Evolutionary conservation across 2,329 filamentous ascomycete genomes (phyloP), one percentile per base, ranked within the genome.

Genomic region (Beauveria varroae): DNA sequence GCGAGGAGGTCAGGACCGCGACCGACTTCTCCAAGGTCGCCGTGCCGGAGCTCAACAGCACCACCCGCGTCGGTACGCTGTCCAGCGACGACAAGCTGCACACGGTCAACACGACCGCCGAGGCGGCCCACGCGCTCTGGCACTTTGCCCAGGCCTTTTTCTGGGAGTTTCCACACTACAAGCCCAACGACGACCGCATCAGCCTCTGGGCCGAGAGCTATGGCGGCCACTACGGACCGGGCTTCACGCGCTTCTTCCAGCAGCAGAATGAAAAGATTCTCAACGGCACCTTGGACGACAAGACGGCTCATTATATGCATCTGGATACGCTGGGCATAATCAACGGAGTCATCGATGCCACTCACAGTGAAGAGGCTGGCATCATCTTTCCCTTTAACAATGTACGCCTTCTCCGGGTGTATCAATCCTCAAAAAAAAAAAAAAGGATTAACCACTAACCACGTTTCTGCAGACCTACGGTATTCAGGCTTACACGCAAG

Each of bases 161-260:
- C 64, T 74, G 73, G 26, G 74, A 78, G 20, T 87, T 86, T 61
- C 84, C 84, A 0, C 76, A 83, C 65, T 84, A 85, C 70, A 82
- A 81, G 62, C 82, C 80, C 2, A 71, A 73, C 34, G 74, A 78
- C 62, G 74, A 80, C 55, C 81, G 84, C 14, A 79, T 90, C 56
- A 86, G 86, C 67, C 72, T 90, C 2, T 89, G 87, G 67, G 80
- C 86, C 0, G 86, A 90, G 72, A 87, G 84, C 69, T 87, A 90
- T 71, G 83, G 86, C 34, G 88, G 88, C 6, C 84, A 86, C 63
- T 91, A 89, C 67, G 88, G 85, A 0, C 86, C 86, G 0, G 79
- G 80, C 0, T 87, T 89, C 67, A 81, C 84, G 18, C 73, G 75
- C 2, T 74, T 79, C 62, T 83, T 81, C 74, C 80, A 87, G 68